Evolutionary conservation across 345 rosid species (phyloP), one percentile per base, ranked within the genome.

Genomic region (Arabis hirsuta): DNA sequence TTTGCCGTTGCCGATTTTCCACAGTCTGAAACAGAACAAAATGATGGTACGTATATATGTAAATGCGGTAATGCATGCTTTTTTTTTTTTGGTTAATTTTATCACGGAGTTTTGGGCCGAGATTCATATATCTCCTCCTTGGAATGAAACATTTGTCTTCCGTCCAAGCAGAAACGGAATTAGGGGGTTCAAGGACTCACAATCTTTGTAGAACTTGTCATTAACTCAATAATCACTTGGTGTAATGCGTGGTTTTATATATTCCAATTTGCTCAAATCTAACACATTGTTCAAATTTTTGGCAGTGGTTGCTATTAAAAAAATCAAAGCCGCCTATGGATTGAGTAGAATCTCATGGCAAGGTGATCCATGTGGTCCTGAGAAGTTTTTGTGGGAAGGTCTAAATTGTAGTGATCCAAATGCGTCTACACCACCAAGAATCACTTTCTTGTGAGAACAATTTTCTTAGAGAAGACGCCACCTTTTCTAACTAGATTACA

Each of bases 321-420:
- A 43, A 5, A 80, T 82, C 48, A 85, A 81, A 55, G 34, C 51
- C 4, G 7, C 9, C 0, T 84, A 84, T 54, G 79, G 67, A 29
- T 7, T 85, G 24, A 76, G 36, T 3, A 74, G 48, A 55, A 71
- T 73, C 24, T 11, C 76, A 34, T 87, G 88, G 92, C 88, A 87
- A 71, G 92, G 90, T 27, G 92, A 87, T 78, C 90, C 90, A 41
- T 84, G 90, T 16, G 65, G 67, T 0, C 92, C 88, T 6, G 13
- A 22, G 7, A 24, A 0, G 14, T 82, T 64, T 67, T 2, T 3
- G 45, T 82, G 90, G 90, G 76, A 76, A 0, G 84, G 90, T 31
- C 72, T 87, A 5, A 65, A 60, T 58, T 87, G 87, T 12, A 55
- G n/a, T n/a, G n/a, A n/a, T n/a, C n/a, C n/a, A n/a, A n/a, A n/a